Conservation (phyloP, 2,329 filamentous ascomycete species). For the Neospermospora avenae region DNA sequence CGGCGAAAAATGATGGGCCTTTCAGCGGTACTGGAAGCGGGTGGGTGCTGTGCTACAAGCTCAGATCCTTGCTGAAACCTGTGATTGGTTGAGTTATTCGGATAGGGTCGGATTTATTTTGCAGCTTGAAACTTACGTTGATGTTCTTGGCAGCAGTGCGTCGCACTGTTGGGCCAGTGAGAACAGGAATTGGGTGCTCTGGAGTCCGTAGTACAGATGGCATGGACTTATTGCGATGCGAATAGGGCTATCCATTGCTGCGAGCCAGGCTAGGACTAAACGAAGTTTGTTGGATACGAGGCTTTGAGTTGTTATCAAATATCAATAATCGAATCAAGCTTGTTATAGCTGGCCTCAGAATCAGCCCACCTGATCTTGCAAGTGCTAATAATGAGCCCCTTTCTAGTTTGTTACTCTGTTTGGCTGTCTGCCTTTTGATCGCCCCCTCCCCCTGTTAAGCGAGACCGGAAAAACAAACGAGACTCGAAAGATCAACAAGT, state of each 20-base stretch:
- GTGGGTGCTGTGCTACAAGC: constrained; percentile 1
- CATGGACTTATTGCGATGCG: not conserved
- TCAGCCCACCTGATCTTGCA: too few species aligned
- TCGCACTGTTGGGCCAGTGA: not conserved
- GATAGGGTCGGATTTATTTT: not conserved
- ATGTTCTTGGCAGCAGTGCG: constrained; percentile 1
- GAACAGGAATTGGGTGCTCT: not conserved
- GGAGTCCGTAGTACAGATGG: not conserved
- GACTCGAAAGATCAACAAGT: too few species aligned
- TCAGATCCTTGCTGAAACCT: not conserved
- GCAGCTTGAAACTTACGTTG: not conserved
- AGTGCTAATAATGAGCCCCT: too few species aligned
- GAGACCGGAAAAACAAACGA: too few species aligned
- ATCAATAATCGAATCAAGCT: too few species aligned
- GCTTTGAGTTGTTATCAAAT: not conserved
- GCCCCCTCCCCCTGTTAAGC: too few species aligned
- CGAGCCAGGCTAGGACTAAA: not conserved
- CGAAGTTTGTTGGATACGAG: constrained; percentile 1
- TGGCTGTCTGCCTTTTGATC: too few species aligned
- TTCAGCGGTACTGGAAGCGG: constrained; percentile 7
- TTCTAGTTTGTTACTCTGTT: too few species aligned
- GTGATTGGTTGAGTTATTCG: not conserved
- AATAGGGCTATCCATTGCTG: not conserved
- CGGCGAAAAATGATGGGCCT: constrained; percentile 27
- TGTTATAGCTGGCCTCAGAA: too few species aligned